Percentiles rank a stretch among this genome's conserved stretches.
These are phyloP conservation scores for Xylaria flabelliformis DNA, from an alignment of 495 filamentous ascomycete genomes.

Conservation along the genomic window DNA sequence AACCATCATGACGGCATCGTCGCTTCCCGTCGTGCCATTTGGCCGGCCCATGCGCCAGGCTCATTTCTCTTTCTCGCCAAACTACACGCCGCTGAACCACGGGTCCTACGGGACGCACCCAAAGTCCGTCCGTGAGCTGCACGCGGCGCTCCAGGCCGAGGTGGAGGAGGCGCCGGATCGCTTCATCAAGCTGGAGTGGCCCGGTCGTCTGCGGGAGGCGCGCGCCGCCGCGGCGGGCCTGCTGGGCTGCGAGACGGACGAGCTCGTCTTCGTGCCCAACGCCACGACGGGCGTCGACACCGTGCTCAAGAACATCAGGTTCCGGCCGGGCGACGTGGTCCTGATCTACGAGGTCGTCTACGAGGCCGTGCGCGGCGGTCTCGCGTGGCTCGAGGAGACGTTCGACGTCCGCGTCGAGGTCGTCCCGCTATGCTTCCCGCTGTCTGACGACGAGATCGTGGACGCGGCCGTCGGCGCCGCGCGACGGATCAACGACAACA, in stretches of 20 bases:
- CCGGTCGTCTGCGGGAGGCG: slow-evolving; percentile 60
- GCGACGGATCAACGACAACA: slow-evolving; percentile 48
- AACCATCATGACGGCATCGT: not conserved
- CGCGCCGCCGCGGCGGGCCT: slow-evolving; percentile 63
- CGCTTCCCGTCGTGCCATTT: slow-evolving; percentile 28
- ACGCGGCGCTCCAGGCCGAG: slow-evolving; percentile 37
- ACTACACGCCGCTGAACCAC: slow-evolving; percentile 48
- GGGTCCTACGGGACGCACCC: slow-evolving; percentile 50
- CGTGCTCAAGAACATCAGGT: slow-evolving; percentile 71
- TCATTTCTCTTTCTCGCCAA: slow-evolving; percentile 37
- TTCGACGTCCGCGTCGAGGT: slow-evolving; percentile 29
- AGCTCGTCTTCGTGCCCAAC: slow-evolving; percentile 77
- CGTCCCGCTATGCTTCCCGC: slow-evolving; percentile 58
- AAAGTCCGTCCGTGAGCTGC: slow-evolving; percentile 33
- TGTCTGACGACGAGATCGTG: slow-evolving; percentile 64
- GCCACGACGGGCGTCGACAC: slow-evolving; percentile 78
- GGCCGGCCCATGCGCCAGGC: slow-evolving; percentile 35
- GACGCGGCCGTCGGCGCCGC: slow-evolving; percentile 54
- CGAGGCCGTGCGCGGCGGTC: slow-evolving; percentile 64
- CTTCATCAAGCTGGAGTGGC: slow-evolving; percentile 61
- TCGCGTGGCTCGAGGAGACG: slow-evolving; percentile 67
- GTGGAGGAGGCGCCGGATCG: slow-evolving; percentile 42
- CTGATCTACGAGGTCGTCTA: slow-evolving; percentile 64
- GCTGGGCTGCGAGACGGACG: slow-evolving; percentile 61
- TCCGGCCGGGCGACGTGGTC: slow-evolving; percentile 38